These are phyloP conservation scores for Aureobasidium lini DNA, from an alignment of 2,329 filamentous ascomycete genomes.

Conservation along the genomic window DNA sequence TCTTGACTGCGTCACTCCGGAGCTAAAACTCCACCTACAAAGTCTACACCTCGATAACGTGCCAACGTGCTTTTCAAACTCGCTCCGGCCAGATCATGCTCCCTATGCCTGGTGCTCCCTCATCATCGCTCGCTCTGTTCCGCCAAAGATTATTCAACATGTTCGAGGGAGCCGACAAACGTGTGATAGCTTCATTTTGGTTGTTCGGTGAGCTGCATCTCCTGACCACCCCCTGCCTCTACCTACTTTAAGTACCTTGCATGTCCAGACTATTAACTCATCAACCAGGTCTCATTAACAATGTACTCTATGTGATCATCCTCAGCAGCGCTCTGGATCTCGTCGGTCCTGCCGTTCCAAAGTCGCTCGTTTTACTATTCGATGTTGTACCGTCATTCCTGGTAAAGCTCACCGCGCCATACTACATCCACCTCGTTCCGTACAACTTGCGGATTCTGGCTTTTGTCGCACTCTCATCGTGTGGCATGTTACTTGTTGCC, in stretches of 20 bases:
- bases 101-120: constrained; percentile 50
- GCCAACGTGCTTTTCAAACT: not conserved
- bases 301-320: constrained; percentile 95
- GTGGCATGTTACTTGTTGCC: constrained; percentile 84
- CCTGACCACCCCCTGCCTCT: not conserved
- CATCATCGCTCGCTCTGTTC: constrained; percentile 68
- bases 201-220: constrained; percentile 64
- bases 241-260: not conserved
- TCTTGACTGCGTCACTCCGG: not conserved
- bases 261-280: not conserved
- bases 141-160: constrained; percentile 55
- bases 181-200: constrained; percentile 81
- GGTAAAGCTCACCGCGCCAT: constrained; percentile 81
- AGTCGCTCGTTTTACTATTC: constrained; percentile 85
- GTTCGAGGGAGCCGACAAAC: constrained; percentile 60
- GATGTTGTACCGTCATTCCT: constrained; percentile 86
- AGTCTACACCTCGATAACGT: not conserved
- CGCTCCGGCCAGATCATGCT: constrained; percentile 25
- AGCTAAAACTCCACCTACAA: not conserved
- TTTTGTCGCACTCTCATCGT: constrained; percentile 67
- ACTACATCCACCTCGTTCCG: constrained; percentile 84
- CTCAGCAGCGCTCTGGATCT: constrained; percentile 92
- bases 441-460: constrained; percentile 68
- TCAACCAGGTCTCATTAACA: constrained; percentile 74
- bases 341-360: constrained; percentile 77